A percentile compares a stretch with the other conserved stretches of the same genome.
Evolutionary conservation across 345 rosid species (phyloP).

Genomic region (Diplotaxis tenuifolia): DNA sequence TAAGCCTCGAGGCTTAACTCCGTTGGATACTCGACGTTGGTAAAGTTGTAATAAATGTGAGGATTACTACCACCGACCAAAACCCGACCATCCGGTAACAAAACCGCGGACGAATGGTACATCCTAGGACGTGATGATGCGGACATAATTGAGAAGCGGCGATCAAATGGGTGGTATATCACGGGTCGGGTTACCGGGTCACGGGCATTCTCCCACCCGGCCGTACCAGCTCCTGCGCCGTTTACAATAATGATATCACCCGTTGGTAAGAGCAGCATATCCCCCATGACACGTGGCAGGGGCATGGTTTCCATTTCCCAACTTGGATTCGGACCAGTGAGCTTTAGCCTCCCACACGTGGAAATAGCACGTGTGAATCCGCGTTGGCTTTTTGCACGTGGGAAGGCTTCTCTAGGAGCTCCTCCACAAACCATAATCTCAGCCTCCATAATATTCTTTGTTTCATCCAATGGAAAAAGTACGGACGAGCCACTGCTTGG

Average conservation of each 20-base stretch:
- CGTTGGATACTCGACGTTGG: constrained; percentile 61
- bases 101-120: constrained; percentile 75
- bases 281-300: constrained; percentile 73
- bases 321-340: constrained; percentile 39
- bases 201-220: constrained; percentile 65
- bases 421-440: constrained; percentile 88
- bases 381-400: constrained; percentile 20
- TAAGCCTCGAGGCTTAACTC: constrained; percentile 77
- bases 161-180: constrained; percentile 44
- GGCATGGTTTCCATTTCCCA: constrained; percentile 89
- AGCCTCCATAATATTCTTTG: constrained; percentile 23
- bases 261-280: constrained; percentile 73
- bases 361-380: constrained; percentile 45
- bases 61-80: constrained; percentile 87
- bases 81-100: constrained; percentile 64
- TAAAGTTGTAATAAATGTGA: constrained; percentile 59
- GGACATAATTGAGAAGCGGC: constrained; percentile 55
- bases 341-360: constrained; percentile 71
- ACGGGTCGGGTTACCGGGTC: constrained; percentile 54
- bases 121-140: constrained; percentile 52
- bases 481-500: constrained; percentile 89
- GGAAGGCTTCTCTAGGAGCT: constrained; percentile 49
- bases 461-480: constrained; percentile 67
- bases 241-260: constrained; percentile 69
- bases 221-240: constrained; percentile 64